These are phyloP conservation scores for Phaseolus lunatus DNA, from an alignment of 306 rosid genomes.

Conservation along the genomic window DNA sequence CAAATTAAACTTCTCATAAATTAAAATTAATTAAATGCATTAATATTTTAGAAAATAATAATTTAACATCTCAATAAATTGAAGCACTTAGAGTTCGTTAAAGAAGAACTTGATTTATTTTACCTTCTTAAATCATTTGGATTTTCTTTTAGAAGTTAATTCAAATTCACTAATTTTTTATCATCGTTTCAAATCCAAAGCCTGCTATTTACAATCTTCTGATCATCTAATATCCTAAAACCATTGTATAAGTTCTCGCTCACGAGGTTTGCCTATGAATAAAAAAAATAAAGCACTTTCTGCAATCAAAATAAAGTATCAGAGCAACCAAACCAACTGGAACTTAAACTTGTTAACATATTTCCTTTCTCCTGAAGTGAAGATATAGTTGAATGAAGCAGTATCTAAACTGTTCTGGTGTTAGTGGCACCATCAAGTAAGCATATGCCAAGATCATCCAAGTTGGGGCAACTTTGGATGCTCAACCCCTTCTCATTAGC, in stretches of 20 bases:
- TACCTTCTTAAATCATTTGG: not conserved
- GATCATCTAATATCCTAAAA: constrained; percentile 6
- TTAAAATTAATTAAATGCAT: too few species aligned
- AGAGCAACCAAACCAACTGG: constrained; percentile 38
- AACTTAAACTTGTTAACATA: constrained; percentile 19
- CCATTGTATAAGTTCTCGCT: not conserved
- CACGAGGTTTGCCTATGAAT: constrained; percentile 13
- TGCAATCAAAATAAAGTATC: constrained; percentile 11
- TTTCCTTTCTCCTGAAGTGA: constrained; percentile 28
- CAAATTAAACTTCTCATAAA: too few species aligned
- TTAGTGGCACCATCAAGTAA: constrained; percentile 41
- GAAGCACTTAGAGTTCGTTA: too few species aligned
- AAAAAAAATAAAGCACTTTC: not conserved
- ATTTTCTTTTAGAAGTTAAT: not conserved
- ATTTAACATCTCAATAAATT: too few species aligned
- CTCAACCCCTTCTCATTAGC: constrained; percentile 87
- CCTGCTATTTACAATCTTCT: constrained; percentile 32
- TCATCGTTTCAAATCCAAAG: not conserved
- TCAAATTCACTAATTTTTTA: not conserved
- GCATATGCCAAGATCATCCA: constrained; percentile 75
- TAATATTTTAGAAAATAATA: too few species aligned
- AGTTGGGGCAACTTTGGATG: constrained; percentile 60
- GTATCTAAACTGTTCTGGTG: constrained; percentile 41
- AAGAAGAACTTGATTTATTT: not conserved
- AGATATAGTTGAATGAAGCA: not conserved